These are phyloP conservation scores for Penicillium decumbens DNA, from an alignment of 2,329 filamentous ascomycete genomes.

Conservation along the genomic window DNA sequence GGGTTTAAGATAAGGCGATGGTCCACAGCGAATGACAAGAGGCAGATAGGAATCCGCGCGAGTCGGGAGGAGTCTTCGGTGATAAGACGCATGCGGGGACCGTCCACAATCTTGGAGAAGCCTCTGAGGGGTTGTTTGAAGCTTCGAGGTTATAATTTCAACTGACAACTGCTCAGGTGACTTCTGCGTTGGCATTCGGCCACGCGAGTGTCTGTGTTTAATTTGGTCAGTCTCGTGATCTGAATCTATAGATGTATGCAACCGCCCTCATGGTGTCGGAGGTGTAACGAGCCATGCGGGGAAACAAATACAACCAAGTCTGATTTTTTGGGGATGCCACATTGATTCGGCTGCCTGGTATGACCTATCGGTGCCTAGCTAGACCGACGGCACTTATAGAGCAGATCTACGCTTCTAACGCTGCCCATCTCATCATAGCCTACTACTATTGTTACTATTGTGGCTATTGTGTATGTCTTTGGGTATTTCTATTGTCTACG, in stretches of 20 bases:
- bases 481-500: not conserved
- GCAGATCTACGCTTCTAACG: not conserved
- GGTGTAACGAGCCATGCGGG: not conserved
- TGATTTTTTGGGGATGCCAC: not conserved
- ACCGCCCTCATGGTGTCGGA: not conserved
- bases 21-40: constrained; percentile 14
- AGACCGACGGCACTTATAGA: not conserved
- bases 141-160: not conserved
- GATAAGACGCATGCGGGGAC: not conserved
- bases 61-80: not conserved
- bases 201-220: not conserved
- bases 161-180: not conserved
- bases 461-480: not conserved
- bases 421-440: not conserved
- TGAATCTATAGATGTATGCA: not conserved
- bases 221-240: not conserved
- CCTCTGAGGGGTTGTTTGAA: not conserved
- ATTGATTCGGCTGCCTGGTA: not conserved
- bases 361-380: not conserved
- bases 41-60: constrained; percentile 13
- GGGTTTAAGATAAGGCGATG: constrained; percentile 11
- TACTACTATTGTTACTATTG: not conserved
- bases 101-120: not conserved
- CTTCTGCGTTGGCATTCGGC: not conserved
- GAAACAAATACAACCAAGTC: not conserved